Percentiles rank a stretch among this genome's conserved stretches.
Evolutionary conservation across 1,139 yeast genomes (phyloP).

Genomic region (Candida neerlandica): DNA sequence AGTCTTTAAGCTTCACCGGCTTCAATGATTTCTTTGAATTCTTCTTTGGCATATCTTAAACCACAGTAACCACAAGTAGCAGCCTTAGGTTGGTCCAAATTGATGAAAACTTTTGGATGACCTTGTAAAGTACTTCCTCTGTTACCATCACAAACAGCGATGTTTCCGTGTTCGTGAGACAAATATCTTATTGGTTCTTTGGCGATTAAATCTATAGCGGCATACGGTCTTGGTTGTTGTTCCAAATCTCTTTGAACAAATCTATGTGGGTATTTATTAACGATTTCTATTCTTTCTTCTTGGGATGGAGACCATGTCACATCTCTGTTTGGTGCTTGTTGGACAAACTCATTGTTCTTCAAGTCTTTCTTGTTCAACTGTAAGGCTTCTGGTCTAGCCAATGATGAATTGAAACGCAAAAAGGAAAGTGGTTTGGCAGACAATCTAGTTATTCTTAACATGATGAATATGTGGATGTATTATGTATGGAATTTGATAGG

Average conservation of each 20-base stretch:
- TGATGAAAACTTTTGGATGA: conserved; percentile 83
- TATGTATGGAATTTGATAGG: neutral
- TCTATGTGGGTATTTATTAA: conserved; percentile 58
- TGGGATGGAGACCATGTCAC: conserved; percentile 75
- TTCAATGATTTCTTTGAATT: conserved; percentile 43
- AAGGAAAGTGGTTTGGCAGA: conserved; percentile 6
- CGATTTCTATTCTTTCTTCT: conserved; percentile 59
- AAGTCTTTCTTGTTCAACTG: conserved; percentile 40
- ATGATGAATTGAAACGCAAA: conserved; percentile 9
- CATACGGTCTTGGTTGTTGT: conserved; percentile 76
- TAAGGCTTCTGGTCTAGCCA: conserved; percentile 15
- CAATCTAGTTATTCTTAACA: conserved; percentile 7
- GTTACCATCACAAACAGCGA: conserved; percentile 87
- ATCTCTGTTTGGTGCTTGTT: conserved; percentile 77
- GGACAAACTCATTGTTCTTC: conserved; percentile 33
- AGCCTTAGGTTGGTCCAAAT: conserved; percentile 73
- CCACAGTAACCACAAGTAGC: conserved; percentile 83
- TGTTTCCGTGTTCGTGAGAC: conserved; percentile 47
- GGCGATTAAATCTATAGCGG: conserved; percentile 83
- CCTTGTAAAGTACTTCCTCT: conserved; percentile 71
- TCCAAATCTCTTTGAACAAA: conserved; percentile 72
- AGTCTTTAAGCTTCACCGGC: conserved; percentile 17
- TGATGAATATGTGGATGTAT: neutral
- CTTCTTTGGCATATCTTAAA: conserved; percentile 61
- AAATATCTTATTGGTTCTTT: conserved; percentile 71